Percentiles rank a stretch among this genome's conserved stretches.
These are phyloP conservation scores for Globisporangium irregulare DNA, from an alignment of 352 stramenopile genomes.

Conservation along the genomic window DNA sequence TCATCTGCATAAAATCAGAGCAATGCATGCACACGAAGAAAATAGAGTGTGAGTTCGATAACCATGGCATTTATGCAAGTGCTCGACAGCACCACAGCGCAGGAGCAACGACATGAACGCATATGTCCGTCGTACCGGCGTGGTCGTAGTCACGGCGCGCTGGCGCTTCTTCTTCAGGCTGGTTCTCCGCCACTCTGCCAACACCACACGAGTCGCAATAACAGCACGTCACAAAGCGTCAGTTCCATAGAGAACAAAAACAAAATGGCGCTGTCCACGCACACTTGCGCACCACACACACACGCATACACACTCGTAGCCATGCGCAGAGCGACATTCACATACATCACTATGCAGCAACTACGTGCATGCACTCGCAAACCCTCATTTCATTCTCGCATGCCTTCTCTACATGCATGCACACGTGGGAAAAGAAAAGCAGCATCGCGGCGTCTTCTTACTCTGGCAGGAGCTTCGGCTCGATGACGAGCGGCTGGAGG, in stretches of 20 bases:
- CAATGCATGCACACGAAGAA: background rate
- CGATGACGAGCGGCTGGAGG: slow-evolving; percentile 38
- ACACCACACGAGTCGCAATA: background rate
- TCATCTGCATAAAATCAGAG: slow-evolving; percentile 19
- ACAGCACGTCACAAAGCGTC: background rate
- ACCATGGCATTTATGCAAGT: background rate
- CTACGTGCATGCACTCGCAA: background rate
- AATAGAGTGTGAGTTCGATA: background rate
- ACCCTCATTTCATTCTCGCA: background rate
- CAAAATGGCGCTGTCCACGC: background rate
- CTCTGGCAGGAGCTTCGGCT: slow-evolving; percentile 42
- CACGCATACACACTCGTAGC: too few relatives aligned
- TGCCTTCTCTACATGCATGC: background rate
- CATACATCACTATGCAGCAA: background rate
- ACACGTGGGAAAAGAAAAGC: slow-evolving; percentile 1
- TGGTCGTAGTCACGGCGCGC: slow-evolving; percentile 26
- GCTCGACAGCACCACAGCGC: background rate
- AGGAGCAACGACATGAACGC: background rate
- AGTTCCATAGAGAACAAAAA: background rate
- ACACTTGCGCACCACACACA: background rate
- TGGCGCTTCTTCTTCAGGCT: slow-evolving; percentile 20
- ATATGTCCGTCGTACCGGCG: slow-evolving; percentile 12
- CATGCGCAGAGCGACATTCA: background rate
- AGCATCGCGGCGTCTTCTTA: slow-evolving; percentile 20
- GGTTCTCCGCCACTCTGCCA: slow-evolving; percentile 30